Conservation (phyloP, 2,329 filamentous ascomycete genomes). For the Zasmidium cellare region DNA sequence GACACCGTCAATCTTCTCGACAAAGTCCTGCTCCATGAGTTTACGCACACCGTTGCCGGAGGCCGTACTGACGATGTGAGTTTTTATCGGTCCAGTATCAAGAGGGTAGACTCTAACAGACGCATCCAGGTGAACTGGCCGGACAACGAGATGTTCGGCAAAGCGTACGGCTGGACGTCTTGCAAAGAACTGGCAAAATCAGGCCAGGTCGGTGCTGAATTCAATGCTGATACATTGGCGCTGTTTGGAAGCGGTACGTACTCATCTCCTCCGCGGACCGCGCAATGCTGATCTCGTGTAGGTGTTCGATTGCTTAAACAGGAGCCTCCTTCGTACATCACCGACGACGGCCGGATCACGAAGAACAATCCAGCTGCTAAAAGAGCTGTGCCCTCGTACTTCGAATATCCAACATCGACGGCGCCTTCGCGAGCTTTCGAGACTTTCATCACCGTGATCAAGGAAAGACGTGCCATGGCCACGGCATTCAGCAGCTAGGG, state of each 20-base stretch:
- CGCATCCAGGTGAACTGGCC: too few species aligned
- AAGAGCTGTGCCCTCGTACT: neutral
- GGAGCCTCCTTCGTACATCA: neutral
- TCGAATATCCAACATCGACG: neutral
- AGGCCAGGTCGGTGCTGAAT: too few species aligned
- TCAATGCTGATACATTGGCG: neutral
- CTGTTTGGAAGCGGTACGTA: constrained; percentile 1
- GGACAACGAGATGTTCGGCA: too few species aligned
- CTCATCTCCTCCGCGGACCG: too few species aligned
- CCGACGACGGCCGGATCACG: neutral
- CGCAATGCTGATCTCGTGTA: neutral
- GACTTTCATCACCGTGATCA: neutral
- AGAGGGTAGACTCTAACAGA: too few species aligned
- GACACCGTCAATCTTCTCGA: neutral
- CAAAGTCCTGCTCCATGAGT: neutral
- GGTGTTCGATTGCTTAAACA: neutral
- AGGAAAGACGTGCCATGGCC: neutral
- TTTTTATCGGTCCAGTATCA: too few species aligned
- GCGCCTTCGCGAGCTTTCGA: neutral
- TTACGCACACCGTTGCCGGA: neutral
- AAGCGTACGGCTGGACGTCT: neutral
- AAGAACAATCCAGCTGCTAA: neutral
- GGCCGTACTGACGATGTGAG: neutral
- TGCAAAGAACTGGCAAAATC: too few species aligned
- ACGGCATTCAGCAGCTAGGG: neutral